phyloP scores from a whole-genome alignment of 106 monocot species.

The Allium sativum region DNA sequence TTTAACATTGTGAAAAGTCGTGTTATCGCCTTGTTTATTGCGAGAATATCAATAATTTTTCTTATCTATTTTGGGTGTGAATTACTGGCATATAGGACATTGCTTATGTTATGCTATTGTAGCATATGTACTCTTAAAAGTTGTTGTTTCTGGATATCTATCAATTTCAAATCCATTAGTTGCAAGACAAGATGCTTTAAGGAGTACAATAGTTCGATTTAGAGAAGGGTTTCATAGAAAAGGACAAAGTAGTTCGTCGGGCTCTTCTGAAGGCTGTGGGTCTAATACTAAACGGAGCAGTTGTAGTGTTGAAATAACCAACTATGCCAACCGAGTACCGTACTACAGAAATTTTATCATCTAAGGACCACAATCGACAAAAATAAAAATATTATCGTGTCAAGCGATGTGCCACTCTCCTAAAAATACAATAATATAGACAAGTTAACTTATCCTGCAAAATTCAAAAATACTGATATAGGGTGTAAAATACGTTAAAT shows the following conservation, averaged over 20 bases:
- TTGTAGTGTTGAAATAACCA: slow-evolving; percentile 80
- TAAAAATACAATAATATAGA: too few species aligned
- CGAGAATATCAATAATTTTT: slow-evolving; percentile 76
- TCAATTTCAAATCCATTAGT: slow-evolving; percentile 69
- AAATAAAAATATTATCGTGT: too few species aligned
- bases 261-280: slow-evolving; percentile 91
- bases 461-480: too few species aligned
- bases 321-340: slow-evolving; percentile 66
- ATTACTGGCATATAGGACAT: slow-evolving; percentile 99
- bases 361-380: too few species aligned
- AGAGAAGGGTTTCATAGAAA: slow-evolving; percentile 85
- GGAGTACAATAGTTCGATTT: slow-evolving; percentile 82
- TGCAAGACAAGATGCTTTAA: slow-evolving; percentile 84
- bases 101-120: slow-evolving; percentile 96
- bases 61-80: slow-evolving; percentile 98
- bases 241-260: slow-evolving; percentile 75
- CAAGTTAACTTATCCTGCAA: too few species aligned
- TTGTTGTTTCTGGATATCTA: slow-evolving; percentile 63
- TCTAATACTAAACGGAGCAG: slow-evolving; percentile 92
- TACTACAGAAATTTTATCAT: too few species aligned
- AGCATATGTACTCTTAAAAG: slow-evolving; percentile 74
- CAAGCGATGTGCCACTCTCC: too few species aligned
- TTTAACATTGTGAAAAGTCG: slow-evolving; percentile 80
- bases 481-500: too few species aligned
- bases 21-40: slow-evolving; percentile 66